Evolutionary conservation across 768 basidiomycete genomes (phyloP).

Genomic region (Serendipita sp.): DNA sequence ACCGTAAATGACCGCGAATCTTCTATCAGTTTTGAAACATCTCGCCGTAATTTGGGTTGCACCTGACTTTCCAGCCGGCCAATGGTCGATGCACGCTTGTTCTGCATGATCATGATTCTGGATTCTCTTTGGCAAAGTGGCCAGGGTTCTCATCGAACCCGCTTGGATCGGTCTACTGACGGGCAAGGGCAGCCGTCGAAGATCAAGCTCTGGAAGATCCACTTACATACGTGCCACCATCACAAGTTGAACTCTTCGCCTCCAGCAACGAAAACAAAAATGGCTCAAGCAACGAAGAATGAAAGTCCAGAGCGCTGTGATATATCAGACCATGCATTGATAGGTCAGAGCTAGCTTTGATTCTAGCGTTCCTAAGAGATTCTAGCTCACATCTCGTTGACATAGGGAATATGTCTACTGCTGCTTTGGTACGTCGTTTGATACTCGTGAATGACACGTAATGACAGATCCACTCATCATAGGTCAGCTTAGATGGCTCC

Average conservation of each 20-base stretch:
- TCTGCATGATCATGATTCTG: too few species aligned
- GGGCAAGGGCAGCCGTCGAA: not conserved
- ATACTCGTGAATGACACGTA: not conserved
- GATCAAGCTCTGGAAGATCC: not conserved
- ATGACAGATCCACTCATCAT: constrained; percentile 3
- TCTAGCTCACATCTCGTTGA: constrained; percentile 22
- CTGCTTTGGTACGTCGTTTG: constrained; percentile 39
- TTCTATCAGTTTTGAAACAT: too few species aligned
- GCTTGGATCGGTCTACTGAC: not conserved
- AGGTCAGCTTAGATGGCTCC: constrained; percentile 69
- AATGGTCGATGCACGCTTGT: not conserved
- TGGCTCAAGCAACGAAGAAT: constrained; percentile 13
- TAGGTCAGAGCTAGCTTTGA: constrained; percentile 17
- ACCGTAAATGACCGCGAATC: too few species aligned
- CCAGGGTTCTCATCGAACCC: not conserved
- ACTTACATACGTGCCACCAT: too few species aligned
- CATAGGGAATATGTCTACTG: constrained; percentile 72
- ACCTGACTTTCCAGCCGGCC: not conserved
- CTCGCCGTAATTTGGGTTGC: too few species aligned
- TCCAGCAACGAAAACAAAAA: not conserved
- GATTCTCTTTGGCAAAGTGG: too few species aligned
- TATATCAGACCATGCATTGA: constrained; percentile 71
- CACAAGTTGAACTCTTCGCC: not conserved
- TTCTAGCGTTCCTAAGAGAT: constrained; percentile 6
- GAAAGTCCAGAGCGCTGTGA: constrained; percentile 49